A percentile compares a stretch with the other conserved stretches of the same genome.
Evolutionary conservation across 1,139 yeast genomes (phyloP).

Genomic region (Kodamaea fungicola): DNA sequence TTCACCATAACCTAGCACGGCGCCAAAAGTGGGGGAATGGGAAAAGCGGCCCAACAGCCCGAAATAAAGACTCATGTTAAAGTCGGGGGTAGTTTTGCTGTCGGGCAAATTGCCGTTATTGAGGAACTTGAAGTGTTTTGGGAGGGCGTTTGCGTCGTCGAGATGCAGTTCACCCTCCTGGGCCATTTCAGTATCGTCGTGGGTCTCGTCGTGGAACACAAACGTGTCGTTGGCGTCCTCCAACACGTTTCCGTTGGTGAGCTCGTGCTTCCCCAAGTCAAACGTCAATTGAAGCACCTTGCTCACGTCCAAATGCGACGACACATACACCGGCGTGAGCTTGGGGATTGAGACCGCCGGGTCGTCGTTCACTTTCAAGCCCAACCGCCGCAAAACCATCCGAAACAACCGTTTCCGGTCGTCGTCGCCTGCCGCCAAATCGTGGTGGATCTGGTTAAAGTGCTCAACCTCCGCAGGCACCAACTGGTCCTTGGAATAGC

Average conservation of each 20-base stretch:
- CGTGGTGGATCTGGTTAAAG: conserved; percentile 33
- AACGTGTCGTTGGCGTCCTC: conserved; percentile 56
- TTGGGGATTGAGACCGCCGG: conserved; percentile 54
- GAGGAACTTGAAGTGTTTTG: conserved; percentile 51
- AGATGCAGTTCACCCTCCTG: conserved; percentile 17
- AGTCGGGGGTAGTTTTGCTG: conserved; percentile 60
- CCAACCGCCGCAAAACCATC: conserved; percentile 55
- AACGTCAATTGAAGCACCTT: conserved; percentile 21
- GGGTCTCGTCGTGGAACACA: conserved; percentile 35
- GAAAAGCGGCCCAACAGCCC: conserved; percentile 34
- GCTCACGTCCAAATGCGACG: conserved; percentile 28
- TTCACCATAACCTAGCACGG: conserved; percentile 71
- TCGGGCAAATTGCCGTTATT: conserved; percentile 45
- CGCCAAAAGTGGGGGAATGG: conserved; percentile 43
- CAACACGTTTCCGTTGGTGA: conserved; percentile 39
- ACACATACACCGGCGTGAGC: conserved; percentile 59
- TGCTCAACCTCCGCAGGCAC: conserved; percentile 8
- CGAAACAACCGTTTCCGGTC: conserved; percentile 55
- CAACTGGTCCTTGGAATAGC: conserved; percentile 17
- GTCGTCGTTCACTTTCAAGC: conserved; percentile 59
- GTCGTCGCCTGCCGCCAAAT: conserved; percentile 39
- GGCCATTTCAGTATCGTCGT: conserved; percentile 16
- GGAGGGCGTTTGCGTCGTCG: conserved; percentile 52
- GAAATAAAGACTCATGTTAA: conserved; percentile 60
- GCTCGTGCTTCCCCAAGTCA: conserved; percentile 37